These are phyloP conservation scores for Diplosphaera chodatii DNA, from an alignment of 139 green algal species.

Conservation along the genomic window DNA sequence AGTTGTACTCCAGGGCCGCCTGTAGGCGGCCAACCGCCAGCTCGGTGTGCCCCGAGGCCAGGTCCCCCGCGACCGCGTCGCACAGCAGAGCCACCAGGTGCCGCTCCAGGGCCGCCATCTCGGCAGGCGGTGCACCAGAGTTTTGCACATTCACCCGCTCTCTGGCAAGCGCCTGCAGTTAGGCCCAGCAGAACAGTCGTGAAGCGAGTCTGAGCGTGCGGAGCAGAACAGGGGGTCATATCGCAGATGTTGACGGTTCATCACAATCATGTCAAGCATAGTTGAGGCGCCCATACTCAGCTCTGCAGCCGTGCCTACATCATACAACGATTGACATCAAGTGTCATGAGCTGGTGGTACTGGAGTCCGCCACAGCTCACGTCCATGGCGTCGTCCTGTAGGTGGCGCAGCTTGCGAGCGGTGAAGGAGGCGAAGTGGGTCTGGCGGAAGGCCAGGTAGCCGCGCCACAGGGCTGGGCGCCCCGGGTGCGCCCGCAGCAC, in stretches of 20 bases:
- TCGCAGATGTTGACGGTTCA: no score
- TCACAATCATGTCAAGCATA: no score
- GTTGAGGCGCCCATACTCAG: no score
- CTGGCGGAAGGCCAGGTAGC: slow-evolving; percentile 42
- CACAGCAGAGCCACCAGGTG: slow-evolving; percentile 26
- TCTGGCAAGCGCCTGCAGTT: slow-evolving; percentile 30
- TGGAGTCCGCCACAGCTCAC: no score
- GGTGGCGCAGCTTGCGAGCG: slow-evolving; percentile 7
- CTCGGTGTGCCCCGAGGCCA: slow-evolving; percentile 52
- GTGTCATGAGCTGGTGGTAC: no score
- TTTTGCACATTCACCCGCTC: slow-evolving; percentile 13
- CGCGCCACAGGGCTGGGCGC: slow-evolving; percentile 50
- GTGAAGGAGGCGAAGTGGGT: slow-evolving; percentile 40
- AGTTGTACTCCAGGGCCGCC: slow-evolving; percentile 65
- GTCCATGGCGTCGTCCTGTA: slow-evolving; percentile 27
- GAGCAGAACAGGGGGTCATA: no score
- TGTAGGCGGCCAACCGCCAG: slow-evolving; percentile 46
- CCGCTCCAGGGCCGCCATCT: slow-evolving; percentile 25
- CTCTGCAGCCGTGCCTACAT: no score
- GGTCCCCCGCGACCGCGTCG: slow-evolving; percentile 26
- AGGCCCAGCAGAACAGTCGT: no score
- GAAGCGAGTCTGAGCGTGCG: no score
- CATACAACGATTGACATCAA: no score
- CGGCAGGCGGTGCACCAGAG: slow-evolving; percentile 4
- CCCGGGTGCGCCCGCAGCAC: slow-evolving; percentile 38